Evolutionary conservation across 2,329 filamentous ascomycete genomes (phyloP).

Genomic region (Paracorniculantispora psalliotae): DNA sequence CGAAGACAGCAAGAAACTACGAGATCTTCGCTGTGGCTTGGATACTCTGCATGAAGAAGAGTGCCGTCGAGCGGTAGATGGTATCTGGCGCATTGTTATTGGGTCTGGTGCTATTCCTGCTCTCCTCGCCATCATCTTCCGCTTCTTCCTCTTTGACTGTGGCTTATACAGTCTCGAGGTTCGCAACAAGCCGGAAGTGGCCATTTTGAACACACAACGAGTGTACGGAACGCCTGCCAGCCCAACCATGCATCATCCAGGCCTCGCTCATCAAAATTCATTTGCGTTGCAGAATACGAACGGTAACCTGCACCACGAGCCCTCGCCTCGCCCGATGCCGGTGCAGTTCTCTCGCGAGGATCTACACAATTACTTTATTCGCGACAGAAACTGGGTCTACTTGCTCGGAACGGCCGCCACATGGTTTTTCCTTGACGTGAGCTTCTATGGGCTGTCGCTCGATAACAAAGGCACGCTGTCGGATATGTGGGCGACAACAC

Average conservation of each 20-base stretch:
- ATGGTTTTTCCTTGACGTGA: slow-evolving; percentile 53
- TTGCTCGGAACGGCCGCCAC: slow-evolving; percentile 42
- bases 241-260: slow-evolving; percentile 11
- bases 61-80: slow-evolving; percentile 47
- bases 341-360: slow-evolving; percentile 46
- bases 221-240: slow-evolving; percentile 44
- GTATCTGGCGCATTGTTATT: slow-evolving; percentile 63
- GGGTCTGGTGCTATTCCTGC: slow-evolving; percentile 61
- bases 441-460: slow-evolving; percentile 52
- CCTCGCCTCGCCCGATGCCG: slow-evolving; percentile 34
- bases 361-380: slow-evolving; percentile 46
- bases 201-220: slow-evolving; percentile 54
- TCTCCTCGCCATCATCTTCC: slow-evolving; percentile 58
- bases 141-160: slow-evolving; percentile 62
- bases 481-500: slow-evolving; percentile 38
- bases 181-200: slow-evolving; percentile 54
- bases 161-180: slow-evolving; percentile 62
- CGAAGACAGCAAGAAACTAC: slow-evolving; percentile 35
- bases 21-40: slow-evolving; percentile 44
- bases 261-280: slow-evolving; percentile 15
- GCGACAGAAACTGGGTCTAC: slow-evolving; percentile 42
- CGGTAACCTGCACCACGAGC: slow-evolving; percentile 27
- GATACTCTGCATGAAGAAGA: slow-evolving; percentile 39
- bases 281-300: slow-evolving; percentile 25
- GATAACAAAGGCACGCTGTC: slow-evolving; percentile 39